These are phyloP conservation scores for Ganoderma multipileum DNA, from an alignment of 1,284 basidiomycete species.

Conservation along the genomic window DNA sequence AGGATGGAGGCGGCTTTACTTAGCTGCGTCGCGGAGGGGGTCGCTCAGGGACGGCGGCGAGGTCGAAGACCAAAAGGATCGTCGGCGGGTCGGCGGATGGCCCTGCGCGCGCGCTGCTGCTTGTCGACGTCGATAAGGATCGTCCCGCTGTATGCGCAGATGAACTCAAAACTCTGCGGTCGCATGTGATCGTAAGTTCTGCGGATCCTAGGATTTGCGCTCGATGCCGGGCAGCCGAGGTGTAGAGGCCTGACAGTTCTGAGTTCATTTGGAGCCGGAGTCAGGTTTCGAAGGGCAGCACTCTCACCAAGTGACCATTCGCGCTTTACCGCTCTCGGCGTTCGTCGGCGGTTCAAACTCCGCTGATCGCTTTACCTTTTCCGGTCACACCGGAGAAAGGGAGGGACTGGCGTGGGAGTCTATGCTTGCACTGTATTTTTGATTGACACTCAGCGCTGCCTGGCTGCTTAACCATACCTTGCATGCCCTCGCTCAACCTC, in stretches of 20 bases:
- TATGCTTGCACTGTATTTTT: background rate
- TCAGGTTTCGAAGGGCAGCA: too few species aligned
- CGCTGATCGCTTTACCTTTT: background rate
- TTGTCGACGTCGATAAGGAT: background rate
- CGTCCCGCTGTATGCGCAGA: background rate
- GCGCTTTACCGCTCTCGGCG: background rate
- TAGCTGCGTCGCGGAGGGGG: background rate
- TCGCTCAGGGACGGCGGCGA: background rate
- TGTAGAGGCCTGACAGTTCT: too few species aligned
- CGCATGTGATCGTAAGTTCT: background rate
- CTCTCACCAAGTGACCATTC: background rate
- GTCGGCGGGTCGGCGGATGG: background rate
- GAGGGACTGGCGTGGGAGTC: constrained; percentile 2
- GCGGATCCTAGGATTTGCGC: background rate
- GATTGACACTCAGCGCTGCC: background rate
- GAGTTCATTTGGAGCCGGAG: too few species aligned
- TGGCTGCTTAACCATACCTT: background rate
- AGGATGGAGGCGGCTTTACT: background rate
- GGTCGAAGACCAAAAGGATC: background rate
- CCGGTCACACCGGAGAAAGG: background rate
- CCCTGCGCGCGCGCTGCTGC: background rate
- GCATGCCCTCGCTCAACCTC: background rate
- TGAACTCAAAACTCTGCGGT: background rate
- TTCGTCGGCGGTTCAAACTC: background rate
- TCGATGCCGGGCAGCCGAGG: background rate